These are phyloP conservation scores for Alternaria sp. DNA, from an alignment of 2,329 filamentous ascomycete species.

Conservation along the genomic window DNA sequence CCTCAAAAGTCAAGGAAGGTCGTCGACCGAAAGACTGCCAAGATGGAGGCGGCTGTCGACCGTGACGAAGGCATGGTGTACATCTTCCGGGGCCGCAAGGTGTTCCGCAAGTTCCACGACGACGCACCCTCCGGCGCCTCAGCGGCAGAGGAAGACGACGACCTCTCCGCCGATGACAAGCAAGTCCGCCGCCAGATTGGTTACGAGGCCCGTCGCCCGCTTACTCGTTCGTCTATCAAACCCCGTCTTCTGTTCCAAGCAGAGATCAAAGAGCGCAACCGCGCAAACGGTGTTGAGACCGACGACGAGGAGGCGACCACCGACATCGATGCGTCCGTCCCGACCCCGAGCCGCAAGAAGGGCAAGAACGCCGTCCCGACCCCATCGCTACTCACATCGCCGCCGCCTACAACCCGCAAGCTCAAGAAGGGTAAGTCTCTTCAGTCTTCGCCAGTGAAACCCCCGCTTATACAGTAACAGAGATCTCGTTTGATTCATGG, in stretches of 20 bases:
- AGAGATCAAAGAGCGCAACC: conserved; percentile 54
- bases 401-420: conserved; percentile 68
- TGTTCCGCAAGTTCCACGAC: conserved; percentile 72
- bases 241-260: conserved; percentile 74
- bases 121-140: conserved; percentile 44
- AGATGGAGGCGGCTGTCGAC: conserved; percentile 67
- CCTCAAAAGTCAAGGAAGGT: conserved; percentile 56
- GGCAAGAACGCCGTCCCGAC: conserved; percentile 61
- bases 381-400: conserved; percentile 44
- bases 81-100: conserved; percentile 79
- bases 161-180: conserved; percentile 50
- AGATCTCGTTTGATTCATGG: conserved; percentile 68
- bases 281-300: conserved; percentile 48
- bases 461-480: conserved; percentile 17
- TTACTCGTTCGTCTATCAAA: conserved; percentile 73
- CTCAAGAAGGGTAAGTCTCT: conserved; percentile 62
- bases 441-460: background rate
- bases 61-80: conserved; percentile 77
- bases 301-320: conserved; percentile 67
- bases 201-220: conserved; percentile 52
- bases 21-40: conserved; percentile 63
- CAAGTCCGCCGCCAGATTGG: conserved; percentile 47
- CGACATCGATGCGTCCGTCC: conserved; percentile 55
- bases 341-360: conserved; percentile 38
- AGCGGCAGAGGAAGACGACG: conserved; percentile 35